Conservation (phyloP, 2,329 filamentous ascomycete species). For the Lizonia empirigonia region DNA sequence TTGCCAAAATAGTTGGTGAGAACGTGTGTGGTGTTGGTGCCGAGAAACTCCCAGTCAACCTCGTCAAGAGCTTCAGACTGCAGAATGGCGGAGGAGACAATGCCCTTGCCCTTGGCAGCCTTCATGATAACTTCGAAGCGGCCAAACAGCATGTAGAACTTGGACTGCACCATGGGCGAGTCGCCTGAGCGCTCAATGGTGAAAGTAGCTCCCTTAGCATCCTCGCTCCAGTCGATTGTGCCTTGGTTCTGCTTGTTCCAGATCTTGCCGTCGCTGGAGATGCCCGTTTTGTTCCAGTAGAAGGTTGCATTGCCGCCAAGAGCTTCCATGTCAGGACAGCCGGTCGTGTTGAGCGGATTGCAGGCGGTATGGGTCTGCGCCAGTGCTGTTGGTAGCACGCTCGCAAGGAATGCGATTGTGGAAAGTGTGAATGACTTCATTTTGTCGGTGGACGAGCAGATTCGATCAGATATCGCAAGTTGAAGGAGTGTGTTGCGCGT, state of each 20-base stretch:
- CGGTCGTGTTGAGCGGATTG: constrained; percentile 71
- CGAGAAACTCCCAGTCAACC: constrained; percentile 58
- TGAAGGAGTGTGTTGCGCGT: constrained; percentile 45
- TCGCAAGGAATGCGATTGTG: constrained; percentile 45
- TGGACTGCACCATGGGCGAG: constrained; percentile 75
- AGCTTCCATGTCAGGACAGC: constrained; percentile 73
- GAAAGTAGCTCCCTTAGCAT: constrained; percentile 68
- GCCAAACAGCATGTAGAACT: constrained; percentile 62
- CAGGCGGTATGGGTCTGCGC: constrained; percentile 81
- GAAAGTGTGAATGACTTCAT: constrained; percentile 46
- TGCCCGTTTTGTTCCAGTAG: constrained; percentile 60
- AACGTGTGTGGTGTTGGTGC: constrained; percentile 47
- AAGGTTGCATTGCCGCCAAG: constrained; percentile 64
- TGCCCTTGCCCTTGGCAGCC: constrained; percentile 56
- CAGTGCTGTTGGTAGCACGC: constrained; percentile 52
- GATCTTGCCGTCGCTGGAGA: constrained; percentile 44
- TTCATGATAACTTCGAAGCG: constrained; percentile 56
- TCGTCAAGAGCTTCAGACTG: constrained; percentile 60
- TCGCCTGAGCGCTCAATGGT: constrained; percentile 72
- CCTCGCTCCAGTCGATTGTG: constrained; percentile 63
- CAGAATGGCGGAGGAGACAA: constrained; percentile 58
- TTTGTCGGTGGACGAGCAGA: constrained; percentile 9
- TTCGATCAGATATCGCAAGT: constrained; percentile 4
- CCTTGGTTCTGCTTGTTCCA: constrained; percentile 73
- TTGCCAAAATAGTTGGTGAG: constrained; percentile 63